Evolutionary conservation across 2,329 filamentous ascomycete genomes (phyloP).

Genomic region (Anthostomella pinea): DNA sequence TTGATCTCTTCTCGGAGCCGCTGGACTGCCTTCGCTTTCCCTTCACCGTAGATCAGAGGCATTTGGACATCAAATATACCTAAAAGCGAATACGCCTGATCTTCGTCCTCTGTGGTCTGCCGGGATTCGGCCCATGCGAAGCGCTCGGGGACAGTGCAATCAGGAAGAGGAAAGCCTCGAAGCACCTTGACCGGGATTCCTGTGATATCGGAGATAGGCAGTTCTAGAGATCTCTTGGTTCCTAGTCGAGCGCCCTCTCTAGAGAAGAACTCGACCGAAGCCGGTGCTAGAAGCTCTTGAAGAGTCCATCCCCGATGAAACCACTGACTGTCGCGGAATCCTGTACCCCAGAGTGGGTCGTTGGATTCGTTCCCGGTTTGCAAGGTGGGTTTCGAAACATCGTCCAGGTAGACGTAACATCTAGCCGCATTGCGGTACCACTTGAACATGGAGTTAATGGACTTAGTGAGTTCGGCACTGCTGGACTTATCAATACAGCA

Average conservation of each 20-base stretch:
- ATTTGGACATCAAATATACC: constrained; percentile 17
- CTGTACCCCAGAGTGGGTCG: neutral
- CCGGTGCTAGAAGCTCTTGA: constrained; percentile 5
- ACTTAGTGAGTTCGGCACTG: neutral
- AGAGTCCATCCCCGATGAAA: constrained; percentile 4
- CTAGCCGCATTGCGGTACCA: neutral
- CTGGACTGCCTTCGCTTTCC: constrained; percentile 9
- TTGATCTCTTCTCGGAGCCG: constrained; percentile 15
- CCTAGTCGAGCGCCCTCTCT: constrained; percentile 4
- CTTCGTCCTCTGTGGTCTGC: constrained; percentile 15
- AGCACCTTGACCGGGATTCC: constrained; percentile 7
- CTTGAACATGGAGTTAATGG: neutral
- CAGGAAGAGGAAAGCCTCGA: constrained; percentile 3
- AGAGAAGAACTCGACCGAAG: constrained; percentile 7
- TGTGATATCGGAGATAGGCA: constrained; percentile 8
- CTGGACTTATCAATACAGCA: constrained; percentile 3
- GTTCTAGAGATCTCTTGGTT: constrained; percentile 9
- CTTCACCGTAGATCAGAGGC: constrained; percentile 14
- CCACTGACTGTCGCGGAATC: neutral
- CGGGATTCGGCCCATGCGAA: constrained; percentile 10
- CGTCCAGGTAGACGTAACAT: constrained; percentile 1
- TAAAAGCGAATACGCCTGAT: constrained; percentile 15
- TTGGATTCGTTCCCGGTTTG: no score
- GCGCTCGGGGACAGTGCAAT: constrained; percentile 11
- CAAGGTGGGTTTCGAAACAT: no score